These are phyloP conservation scores for Flaveria brownii DNA, from an alignment of 129 eudicot species.

Conservation along the genomic window DNA sequence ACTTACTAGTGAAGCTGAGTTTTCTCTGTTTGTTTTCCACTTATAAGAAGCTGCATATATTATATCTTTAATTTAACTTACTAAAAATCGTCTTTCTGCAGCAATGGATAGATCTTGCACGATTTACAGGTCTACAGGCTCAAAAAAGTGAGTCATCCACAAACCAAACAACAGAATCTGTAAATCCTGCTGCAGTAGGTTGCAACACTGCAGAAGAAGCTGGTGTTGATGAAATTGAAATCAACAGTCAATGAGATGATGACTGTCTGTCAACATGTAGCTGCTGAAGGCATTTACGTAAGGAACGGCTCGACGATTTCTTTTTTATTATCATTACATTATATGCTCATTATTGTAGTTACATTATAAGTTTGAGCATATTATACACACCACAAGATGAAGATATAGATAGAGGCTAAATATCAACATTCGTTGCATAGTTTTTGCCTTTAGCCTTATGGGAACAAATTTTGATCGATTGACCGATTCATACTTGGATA, in stretches of 20 bases:
- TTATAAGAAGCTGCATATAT: background rate
- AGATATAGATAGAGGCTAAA: slow-evolving; percentile 22
- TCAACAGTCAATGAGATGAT: slow-evolving; percentile 53
- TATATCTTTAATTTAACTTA: background rate
- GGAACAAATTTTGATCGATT: slow-evolving; percentile 28
- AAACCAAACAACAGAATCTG: slow-evolving; percentile 43
- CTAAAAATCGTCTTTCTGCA: slow-evolving; percentile 41
- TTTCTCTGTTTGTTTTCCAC: background rate
- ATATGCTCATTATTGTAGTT: slow-evolving; percentile 29
- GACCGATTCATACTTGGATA: slow-evolving; percentile 21
- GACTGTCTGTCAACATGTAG: slow-evolving; percentile 7
- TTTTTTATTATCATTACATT: background rate
- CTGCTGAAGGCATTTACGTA: slow-evolving; percentile 28
- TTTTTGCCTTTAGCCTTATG: slow-evolving; percentile 15
- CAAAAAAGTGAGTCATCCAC: slow-evolving; percentile 54
- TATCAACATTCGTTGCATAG: background rate
- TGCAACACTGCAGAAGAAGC: slow-evolving; percentile 61
- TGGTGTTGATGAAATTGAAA: slow-evolving; percentile 52
- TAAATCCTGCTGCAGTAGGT: slow-evolving; percentile 50
- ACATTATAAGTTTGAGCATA: slow-evolving; percentile 22
- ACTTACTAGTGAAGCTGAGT: slow-evolving; percentile 4
- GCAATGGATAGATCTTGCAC: slow-evolving; percentile 99
- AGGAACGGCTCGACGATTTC: slow-evolving; percentile 18
- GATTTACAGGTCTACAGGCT: slow-evolving; percentile 82
- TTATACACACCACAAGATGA: slow-evolving; percentile 29